Base-by-base conservation (phyloP, 1,284 basidiomycete genomes). In the Fomitiporia mediterranea region DNA sequence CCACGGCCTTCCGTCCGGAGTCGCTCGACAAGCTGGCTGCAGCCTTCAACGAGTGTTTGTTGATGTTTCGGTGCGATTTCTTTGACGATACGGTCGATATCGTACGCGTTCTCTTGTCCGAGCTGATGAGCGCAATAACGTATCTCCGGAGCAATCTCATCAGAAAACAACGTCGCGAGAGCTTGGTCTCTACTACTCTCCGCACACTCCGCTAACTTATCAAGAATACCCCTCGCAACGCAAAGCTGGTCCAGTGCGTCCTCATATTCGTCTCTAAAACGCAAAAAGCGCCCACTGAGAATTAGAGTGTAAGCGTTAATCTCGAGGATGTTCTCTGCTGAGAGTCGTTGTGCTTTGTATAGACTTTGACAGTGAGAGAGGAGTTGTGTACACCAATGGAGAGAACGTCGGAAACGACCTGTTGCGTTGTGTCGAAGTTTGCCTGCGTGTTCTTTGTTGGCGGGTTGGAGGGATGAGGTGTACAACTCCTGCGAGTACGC, bases 121-220 rank as follows among this genome's bases (percentile, higher is more conserved):
- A 96, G 78, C 67, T 94, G 89, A 68, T 98, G 96, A 0, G 94
- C 94, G 62, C 89, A 92, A 72, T 94, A 90, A 50, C 96, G 80
- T 59, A 98, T 91, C 70, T 97, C 86, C 0, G 96, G 93, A 40
- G 92, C 88, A 59, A 94, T 84, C 60, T 89, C 85, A 68, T 98
- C 95, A 17, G 88, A 80, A 66, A 92, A 91, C 51, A 91, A 80
- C 32, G 83, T 81, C 9, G 93, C 91, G 4, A 98, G 79, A 0
- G 95, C 96, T 71, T 97, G 92, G 55, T 93, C 89, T 43, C 89
- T 83, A 64, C 91, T 94, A n/a, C 85, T 86, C n/a, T 71, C 68
- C 2, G 89, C 88, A 11, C 76, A 72, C 23, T 77, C 73, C 1
- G 88, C 85, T 8, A 98, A 77, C 25, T 81, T 78, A 56, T 87